Evolutionary conservation across 306 rosid genomes (phyloP), one percentile per base, ranked within the genome.

Genomic region (Alnus rubra): DNA sequence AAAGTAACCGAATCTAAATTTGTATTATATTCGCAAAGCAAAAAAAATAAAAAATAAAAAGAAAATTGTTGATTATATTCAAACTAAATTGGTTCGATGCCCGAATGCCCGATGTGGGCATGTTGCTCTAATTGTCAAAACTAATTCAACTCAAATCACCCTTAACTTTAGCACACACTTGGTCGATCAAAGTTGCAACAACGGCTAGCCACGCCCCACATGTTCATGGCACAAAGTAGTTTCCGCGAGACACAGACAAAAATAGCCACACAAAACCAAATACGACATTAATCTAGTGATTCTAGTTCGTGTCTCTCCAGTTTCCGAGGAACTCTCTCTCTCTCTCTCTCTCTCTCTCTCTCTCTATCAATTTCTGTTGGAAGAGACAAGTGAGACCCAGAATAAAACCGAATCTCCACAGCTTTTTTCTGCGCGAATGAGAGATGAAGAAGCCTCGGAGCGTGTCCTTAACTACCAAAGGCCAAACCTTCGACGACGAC

Each of bases 361-460:
- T 81, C 76, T 69, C 31, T 72, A 23, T 23, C 28, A 23, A 79
- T 73, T 9, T 31, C 73, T 48, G 1, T 50, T 67, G 68, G 51
- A 35, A 19, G 42, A 44, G 56, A 73, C 64, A 45, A 35, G 74
- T 30, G 2, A 69, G 71, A 7, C 78, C n/a, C 16, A 73, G 50
- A 42, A 69, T 28, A 16, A 50, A 80, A 58, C 54, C 37, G 56
- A 9, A 76, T 28, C 37, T 56, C 49, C 28, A 48, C 35, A 33
- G 35, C 63, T 37, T 44, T 45, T 69, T 5, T 53, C 42, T 80
- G 76, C 45, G 52, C 69, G 67, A 64, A 85, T 80, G 87, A 83
- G 84, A 74, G 70, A 91, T 91, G 98, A 88, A 84, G 85, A 78
- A 64, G 69, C 80, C 84, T 23, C 81, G 74, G n/a, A 74, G 87